phyloP scores from a whole-genome alignment of 164 flowering plant species.

The Vitis labrusca region DNA sequence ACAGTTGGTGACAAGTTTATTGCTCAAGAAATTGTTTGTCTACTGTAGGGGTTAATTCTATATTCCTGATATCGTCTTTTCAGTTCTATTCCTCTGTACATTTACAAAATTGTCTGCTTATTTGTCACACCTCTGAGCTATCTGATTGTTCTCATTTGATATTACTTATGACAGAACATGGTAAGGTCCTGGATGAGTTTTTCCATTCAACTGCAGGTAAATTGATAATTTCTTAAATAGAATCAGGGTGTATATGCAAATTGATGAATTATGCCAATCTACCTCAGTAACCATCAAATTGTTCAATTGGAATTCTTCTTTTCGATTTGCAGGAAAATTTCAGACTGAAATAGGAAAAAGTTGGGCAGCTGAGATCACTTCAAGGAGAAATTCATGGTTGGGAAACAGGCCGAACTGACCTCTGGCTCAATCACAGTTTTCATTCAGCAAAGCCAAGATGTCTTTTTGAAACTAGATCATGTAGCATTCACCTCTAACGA shows the following conservation, averaged over 20 bases:
- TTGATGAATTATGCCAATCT: too few relatives aligned
- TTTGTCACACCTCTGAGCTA: not conserved
- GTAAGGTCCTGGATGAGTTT: conserved; percentile 88
- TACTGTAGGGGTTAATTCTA: too few relatives aligned
- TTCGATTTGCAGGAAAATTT: conserved; percentile 64
- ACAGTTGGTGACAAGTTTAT: not conserved
- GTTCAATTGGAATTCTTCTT: not conserved
- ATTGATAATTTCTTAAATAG: not conserved
- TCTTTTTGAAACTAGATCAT: too few relatives aligned
- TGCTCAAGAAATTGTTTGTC: not conserved
- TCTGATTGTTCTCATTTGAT: conserved; percentile 9
- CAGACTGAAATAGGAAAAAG: conserved; percentile 89
- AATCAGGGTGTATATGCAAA: not conserved
- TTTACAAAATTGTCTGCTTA: not conserved
- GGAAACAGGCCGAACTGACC: conserved; percentile 21
- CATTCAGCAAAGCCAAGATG: conserved; percentile 1
- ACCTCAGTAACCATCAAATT: too few relatives aligned
- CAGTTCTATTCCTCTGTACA: not conserved
- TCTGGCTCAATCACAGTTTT: not conserved
- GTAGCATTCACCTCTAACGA: too few relatives aligned
- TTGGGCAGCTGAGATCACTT: conserved; percentile 88
- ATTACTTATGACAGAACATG: conserved; percentile 66
- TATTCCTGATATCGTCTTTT: too few relatives aligned
- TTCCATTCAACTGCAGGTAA: conserved; percentile 91
- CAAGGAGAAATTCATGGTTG: conserved; percentile 66